These are phyloP conservation scores for Plenodomus lindquistii DNA, from an alignment of 2,329 filamentous ascomycete species.

Conservation along the genomic window DNA sequence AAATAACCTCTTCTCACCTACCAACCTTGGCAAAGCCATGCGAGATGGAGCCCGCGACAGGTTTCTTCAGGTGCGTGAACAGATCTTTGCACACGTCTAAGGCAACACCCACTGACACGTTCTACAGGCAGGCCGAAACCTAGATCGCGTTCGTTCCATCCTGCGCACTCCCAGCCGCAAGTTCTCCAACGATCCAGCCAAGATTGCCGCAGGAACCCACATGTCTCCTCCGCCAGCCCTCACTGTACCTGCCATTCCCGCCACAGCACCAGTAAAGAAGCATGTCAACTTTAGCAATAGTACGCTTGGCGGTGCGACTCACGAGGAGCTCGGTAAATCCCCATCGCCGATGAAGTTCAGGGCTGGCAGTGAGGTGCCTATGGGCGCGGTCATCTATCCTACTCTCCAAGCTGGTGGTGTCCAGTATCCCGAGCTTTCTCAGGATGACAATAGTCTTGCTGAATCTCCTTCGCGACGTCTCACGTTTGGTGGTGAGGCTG, in stretches of 20 bases:
- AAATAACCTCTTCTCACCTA: conserved; percentile 48
- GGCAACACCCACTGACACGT: conserved; percentile 1
- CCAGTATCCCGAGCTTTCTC: conserved; percentile 44
- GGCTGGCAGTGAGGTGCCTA: conserved; percentile 39
- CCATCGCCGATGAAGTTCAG: conserved; percentile 42
- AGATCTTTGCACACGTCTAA: background rate
- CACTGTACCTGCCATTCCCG: conserved; percentile 51
- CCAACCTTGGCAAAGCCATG: conserved; percentile 31
- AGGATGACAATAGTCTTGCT: conserved; percentile 26
- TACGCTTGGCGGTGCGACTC: conserved; percentile 55
- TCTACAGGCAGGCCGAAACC: conserved; percentile 44
- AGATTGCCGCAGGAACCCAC: conserved; percentile 65
- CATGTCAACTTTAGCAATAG: conserved; percentile 79
- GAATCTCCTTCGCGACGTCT: conserved; percentile 39
- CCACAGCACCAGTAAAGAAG: conserved; percentile 75
- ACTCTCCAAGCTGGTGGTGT: conserved; percentile 29
- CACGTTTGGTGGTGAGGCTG: conserved; percentile 36
- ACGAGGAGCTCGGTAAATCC: conserved; percentile 38
- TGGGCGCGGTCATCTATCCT: conserved; percentile 38
- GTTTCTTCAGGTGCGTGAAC: conserved; percentile 32
- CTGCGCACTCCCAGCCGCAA: conserved; percentile 63
- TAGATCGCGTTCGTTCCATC: conserved; percentile 65
- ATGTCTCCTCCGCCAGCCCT: conserved; percentile 53
- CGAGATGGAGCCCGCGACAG: conserved; percentile 44
- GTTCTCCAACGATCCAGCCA: conserved; percentile 62